Evolutionary conservation across 106 monocot genomes (phyloP).

Genomic region (Vanilla planifolia): DNA sequence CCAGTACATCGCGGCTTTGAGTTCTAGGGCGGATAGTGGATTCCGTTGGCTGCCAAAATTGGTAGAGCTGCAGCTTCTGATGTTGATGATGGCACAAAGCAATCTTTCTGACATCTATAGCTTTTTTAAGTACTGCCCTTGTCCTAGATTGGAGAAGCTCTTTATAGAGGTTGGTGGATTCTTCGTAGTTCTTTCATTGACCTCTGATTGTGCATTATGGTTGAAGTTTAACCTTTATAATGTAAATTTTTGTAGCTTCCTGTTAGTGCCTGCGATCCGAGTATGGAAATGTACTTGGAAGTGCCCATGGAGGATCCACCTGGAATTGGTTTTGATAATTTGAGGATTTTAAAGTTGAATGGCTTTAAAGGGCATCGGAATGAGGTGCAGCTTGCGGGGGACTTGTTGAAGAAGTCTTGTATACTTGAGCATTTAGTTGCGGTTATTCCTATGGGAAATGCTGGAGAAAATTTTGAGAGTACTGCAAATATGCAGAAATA

Average conservation of each 20-base stretch:
- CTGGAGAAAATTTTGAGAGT: background rate
- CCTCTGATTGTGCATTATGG: background rate
- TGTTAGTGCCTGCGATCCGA: conserved; percentile 17
- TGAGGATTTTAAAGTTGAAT: conserved; percentile 26
- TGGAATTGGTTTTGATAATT: conserved; percentile 14
- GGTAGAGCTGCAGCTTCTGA: conserved; percentile 32
- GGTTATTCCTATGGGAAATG: conserved; percentile 12
- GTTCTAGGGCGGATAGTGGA: background rate
- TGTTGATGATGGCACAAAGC: conserved; percentile 27
- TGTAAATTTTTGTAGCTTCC: conserved; percentile 28
- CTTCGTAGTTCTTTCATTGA: background rate
- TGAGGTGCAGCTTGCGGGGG: conserved; percentile 18
- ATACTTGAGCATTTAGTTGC: conserved; percentile 17
- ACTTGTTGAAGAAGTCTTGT: conserved; percentile 18
- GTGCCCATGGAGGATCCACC: conserved; percentile 24
- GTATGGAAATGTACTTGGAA: conserved; percentile 17
- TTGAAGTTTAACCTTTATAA: background rate
- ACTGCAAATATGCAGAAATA: conserved; percentile 6
- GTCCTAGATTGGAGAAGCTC: conserved; percentile 23
- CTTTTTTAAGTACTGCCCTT: conserved; percentile 25
- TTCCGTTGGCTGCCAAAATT: conserved; percentile 17
- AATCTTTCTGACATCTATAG: conserved; percentile 29
- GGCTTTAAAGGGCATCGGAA: conserved; percentile 34
- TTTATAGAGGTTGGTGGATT: conserved; percentile 33
- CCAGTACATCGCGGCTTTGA: conserved; percentile 19